phyloP scores from a whole-genome alignment of 176 grass and related monocot genomes.

The Musa beccarii region DNA sequence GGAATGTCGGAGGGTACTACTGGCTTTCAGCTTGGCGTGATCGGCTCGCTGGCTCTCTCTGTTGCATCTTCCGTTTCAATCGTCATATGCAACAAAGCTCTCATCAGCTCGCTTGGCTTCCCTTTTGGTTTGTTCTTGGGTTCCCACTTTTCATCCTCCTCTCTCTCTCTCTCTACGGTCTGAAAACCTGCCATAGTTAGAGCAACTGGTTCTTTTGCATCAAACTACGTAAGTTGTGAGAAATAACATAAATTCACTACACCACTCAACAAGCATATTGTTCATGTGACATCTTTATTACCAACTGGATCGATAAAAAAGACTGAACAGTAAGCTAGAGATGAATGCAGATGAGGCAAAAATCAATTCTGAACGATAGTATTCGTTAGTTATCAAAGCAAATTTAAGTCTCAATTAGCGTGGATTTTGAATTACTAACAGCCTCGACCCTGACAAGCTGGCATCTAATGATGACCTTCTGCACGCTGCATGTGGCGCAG shows the following conservation, averaged over 20 bases:
- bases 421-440: conserved; percentile 35
- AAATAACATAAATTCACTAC: too few species aligned
- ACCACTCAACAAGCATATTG: too few species aligned
- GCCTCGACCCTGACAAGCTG: conserved; percentile 98
- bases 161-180: background rate
- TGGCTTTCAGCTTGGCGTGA: conserved; percentile 67
- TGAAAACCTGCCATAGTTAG: background rate
- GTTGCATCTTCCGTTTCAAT: conserved; percentile 91
- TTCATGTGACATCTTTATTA: too few species aligned
- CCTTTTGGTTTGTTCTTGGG: conserved; percentile 53
- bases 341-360: too few species aligned
- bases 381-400: background rate
- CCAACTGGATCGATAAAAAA: too few species aligned
- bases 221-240: too few species aligned
- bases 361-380: background rate
- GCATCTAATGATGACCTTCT: conserved; percentile 99
- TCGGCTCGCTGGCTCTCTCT: conserved; percentile 78
- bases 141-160: conserved; percentile 10
- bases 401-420: background rate
- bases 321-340: too few species aligned
- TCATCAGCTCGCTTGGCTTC: conserved; percentile 93
- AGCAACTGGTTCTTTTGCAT: too few species aligned
- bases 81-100: conserved; percentile 99
- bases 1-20: background rate
- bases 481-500: conserved; percentile 81